These are phyloP conservation scores for Colletotrichum brevisporum DNA, from an alignment of 2,329 filamentous ascomycete species.

Conservation along the genomic window DNA sequence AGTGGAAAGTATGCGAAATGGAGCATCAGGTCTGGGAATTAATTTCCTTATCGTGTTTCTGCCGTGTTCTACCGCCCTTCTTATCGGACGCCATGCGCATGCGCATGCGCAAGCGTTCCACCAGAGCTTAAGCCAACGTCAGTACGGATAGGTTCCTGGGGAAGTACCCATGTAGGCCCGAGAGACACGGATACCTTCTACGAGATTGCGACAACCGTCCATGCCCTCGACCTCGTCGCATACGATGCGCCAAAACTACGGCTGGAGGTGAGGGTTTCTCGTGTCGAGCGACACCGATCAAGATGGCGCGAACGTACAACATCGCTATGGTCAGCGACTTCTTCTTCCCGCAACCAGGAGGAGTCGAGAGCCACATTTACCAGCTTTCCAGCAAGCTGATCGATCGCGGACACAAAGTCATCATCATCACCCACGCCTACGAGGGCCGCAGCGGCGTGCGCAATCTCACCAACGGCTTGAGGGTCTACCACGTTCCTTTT, in stretches of 20 bases:
- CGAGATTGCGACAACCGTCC: too few relatives aligned
- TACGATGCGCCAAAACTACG: slow-evolving; percentile 10
- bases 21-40: too few relatives aligned
- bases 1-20: not conserved
- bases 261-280: slow-evolving; percentile 21
- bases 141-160: not conserved
- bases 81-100: slow-evolving; percentile 44
- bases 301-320: slow-evolving; percentile 67
- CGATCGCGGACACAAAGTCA: slow-evolving; percentile 97
- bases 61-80: slow-evolving; percentile 53
- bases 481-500: slow-evolving; percentile 98
- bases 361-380: slow-evolving; percentile 98
- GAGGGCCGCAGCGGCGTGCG: slow-evolving; percentile 91
- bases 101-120: too few relatives aligned
- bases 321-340: slow-evolving; percentile 98
- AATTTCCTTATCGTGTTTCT: slow-evolving; percentile 54
- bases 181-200: too few relatives aligned
- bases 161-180: not conserved
- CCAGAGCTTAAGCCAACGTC: too few relatives aligned
- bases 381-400: slow-evolving; percentile 96
- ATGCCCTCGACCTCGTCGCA: slow-evolving; percentile 2
- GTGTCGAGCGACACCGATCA: slow-evolving; percentile 17
- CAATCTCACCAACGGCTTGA: slow-evolving; percentile 96
- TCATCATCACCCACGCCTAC: slow-evolving; percentile 97
- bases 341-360: slow-evolving; percentile 98